phyloP scores from a whole-genome alignment of 768 basidiomycete genomes.

The Boletus edulis region DNA sequence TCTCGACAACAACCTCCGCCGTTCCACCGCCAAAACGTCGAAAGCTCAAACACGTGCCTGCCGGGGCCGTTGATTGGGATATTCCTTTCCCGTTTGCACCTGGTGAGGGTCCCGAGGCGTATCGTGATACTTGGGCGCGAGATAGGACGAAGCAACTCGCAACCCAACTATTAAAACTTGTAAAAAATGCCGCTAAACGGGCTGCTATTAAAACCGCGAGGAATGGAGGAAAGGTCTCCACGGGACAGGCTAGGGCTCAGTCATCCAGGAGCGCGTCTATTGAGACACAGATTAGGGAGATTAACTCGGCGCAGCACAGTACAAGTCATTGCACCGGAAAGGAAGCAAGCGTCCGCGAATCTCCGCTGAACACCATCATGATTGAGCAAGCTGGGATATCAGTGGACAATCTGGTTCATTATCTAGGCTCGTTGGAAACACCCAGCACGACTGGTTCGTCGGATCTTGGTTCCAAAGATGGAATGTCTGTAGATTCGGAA shows the following conservation, averaged over 20 bases:
- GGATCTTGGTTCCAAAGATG: slow-evolving; percentile 4
- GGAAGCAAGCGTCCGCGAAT: neutral
- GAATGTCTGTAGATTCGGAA: slow-evolving; percentile 7
- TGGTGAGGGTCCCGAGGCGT: slow-evolving; percentile 71
- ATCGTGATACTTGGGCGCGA: slow-evolving; percentile 61
- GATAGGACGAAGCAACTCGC: slow-evolving; percentile 63
- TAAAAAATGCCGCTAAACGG: slow-evolving; percentile 59
- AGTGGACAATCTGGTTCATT: slow-evolving; percentile 31
- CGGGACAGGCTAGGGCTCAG: slow-evolving; percentile 31
- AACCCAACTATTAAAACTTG: slow-evolving; percentile 55
- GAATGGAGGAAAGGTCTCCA: neutral
- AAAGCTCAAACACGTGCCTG: slow-evolving; percentile 65
- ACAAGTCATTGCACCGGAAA: no score
- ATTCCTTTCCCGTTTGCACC: slow-evolving; percentile 72
- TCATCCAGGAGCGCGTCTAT: slow-evolving; percentile 29
- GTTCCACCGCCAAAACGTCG: slow-evolving; percentile 51
- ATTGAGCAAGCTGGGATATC: neutral
- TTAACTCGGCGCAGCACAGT: neutral
- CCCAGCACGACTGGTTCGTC: slow-evolving; percentile 1
- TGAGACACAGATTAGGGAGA: slow-evolving; percentile 7
- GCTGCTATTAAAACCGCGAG: slow-evolving; percentile 50
- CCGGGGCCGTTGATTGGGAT: slow-evolving; percentile 81
- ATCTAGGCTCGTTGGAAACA: slow-evolving; percentile 39
- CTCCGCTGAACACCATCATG: neutral
- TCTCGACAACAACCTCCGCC: neutral